Evolutionary conservation across 345 rosid species (phyloP).

Genomic region (Durio zibethinus): DNA sequence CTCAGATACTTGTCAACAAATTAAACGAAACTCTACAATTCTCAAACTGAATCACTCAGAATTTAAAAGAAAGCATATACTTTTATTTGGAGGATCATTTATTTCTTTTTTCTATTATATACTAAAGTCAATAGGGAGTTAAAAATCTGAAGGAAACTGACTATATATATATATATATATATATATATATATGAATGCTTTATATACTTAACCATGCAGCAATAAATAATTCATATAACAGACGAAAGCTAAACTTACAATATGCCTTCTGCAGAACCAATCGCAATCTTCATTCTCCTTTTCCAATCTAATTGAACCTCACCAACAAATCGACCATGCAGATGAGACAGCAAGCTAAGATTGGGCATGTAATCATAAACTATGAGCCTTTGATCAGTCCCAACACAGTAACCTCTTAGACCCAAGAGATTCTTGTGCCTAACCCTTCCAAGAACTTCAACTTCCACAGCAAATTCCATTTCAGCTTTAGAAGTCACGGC

Average conservation of each 20-base stretch:
- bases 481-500: constrained; percentile 68
- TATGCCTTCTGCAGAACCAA: constrained; percentile 65
- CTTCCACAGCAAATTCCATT: constrained; percentile 78
- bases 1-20: neutral
- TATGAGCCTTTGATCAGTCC: constrained; percentile 63
- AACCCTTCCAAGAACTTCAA: constrained; percentile 72
- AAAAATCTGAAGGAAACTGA: neutral
- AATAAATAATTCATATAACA: too few species aligned
- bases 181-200: too few species aligned
- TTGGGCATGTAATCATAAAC: constrained; percentile 74
- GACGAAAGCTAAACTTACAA: constrained; percentile 34
- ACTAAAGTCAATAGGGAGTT: too few species aligned
- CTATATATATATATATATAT: too few species aligned
- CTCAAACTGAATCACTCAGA: too few species aligned
- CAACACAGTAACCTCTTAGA: constrained; percentile 62
- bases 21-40: too few species aligned
- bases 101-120: too few species aligned
- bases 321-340: constrained; percentile 52
- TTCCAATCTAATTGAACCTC: constrained; percentile 59
- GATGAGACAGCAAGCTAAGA: constrained; percentile 69
- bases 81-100: too few species aligned
- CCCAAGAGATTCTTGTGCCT: constrained; percentile 64
- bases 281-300: constrained; percentile 51
- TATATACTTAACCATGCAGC: too few species aligned
- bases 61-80: too few species aligned